Base-by-base conservation (phyloP, 2,329 filamentous ascomycete species). In the Sclerotinia borealis region DNA sequence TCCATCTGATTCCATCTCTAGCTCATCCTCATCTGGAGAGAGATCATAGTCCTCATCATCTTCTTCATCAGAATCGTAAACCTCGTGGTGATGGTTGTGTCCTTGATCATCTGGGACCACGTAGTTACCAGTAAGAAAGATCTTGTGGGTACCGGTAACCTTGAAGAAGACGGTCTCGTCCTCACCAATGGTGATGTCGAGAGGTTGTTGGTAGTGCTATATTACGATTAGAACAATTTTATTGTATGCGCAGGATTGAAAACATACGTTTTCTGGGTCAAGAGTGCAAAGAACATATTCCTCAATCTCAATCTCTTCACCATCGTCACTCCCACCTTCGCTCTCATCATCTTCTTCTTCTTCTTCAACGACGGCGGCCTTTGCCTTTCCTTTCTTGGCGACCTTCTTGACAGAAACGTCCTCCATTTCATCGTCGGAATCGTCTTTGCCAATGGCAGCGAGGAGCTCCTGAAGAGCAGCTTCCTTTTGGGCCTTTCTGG, bases 121-220 rank as follows among this genome's bases (percentile, higher is more conserved):
- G 79, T 96, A 98, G 85, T 99, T 99, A 72, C 95, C 95, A 67
- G 93, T 98, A 65, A 99, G 85, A 80, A 89, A 95, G 74, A 99
- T 83, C 68, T 90, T 86, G 83, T 97, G 92, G 67, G 91, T 95
- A 72, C 95, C 95, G 66, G 85, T 87, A 69, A 96, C 92, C 75
- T 90, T 85, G 82, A 99, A 98, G 83, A 91, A 96, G 69, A 97
- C 88, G 71, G 86, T 86, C 83, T 99, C 95, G 71, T 90, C 85
- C 76, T 96, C 90, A 72, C 85, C 87, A 75, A 99, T 86, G 68
- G 91, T 95, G 77, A 99, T 91, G 78, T 99, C 92, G 65, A 99
- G 86, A 54, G 95, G 80, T 79, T 99, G 96, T 80, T 99, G 95
- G 84, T 89, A 96, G 81, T 91, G 86, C 95, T 98, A 72, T 52